Conservation (phyloP, 768 basidiomycete genomes). For the Russula emetica region DNA sequence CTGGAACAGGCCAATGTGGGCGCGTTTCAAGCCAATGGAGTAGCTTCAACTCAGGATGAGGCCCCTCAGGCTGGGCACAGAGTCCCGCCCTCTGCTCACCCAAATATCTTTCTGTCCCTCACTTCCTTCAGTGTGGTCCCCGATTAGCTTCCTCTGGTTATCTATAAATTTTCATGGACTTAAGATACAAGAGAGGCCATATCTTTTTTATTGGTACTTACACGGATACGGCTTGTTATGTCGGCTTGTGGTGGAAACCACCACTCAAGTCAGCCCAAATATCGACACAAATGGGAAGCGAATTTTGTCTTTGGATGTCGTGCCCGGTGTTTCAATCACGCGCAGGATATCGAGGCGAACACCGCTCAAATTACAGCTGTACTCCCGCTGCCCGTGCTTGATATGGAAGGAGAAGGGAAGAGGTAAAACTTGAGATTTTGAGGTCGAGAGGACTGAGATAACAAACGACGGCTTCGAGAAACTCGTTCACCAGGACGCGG, state of each 20-base stretch:
- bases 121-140: no score
- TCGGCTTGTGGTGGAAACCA: slow-evolving; percentile 98
- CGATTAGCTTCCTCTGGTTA: no score
- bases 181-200: no score
- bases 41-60: no score
- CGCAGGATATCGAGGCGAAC: slow-evolving; percentile 95
- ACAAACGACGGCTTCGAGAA: background rate
- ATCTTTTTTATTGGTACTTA: slow-evolving; percentile 70
- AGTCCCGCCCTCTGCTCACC: no score
- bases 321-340: slow-evolving; percentile 38
- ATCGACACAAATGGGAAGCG: slow-evolving; percentile 94
- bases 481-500: background rate
- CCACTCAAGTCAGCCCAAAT: slow-evolving; percentile 99
- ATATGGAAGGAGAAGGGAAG: background rate
- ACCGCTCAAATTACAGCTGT: slow-evolving; percentile 92
- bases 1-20: no score
- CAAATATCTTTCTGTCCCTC: no score
- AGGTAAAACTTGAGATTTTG: background rate
- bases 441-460: background rate
- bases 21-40: no score
- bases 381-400: slow-evolving; percentile 86
- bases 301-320: slow-evolving; percentile 90
- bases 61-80: no score
- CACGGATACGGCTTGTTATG: slow-evolving; percentile 82
- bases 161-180: no score